Percentiles rank a stretch among this genome's conserved stretches.
phyloP scores from a whole-genome alignment of 192 early-diverging fungal species.

The Rhizoclosmatium globosum region DNA sequence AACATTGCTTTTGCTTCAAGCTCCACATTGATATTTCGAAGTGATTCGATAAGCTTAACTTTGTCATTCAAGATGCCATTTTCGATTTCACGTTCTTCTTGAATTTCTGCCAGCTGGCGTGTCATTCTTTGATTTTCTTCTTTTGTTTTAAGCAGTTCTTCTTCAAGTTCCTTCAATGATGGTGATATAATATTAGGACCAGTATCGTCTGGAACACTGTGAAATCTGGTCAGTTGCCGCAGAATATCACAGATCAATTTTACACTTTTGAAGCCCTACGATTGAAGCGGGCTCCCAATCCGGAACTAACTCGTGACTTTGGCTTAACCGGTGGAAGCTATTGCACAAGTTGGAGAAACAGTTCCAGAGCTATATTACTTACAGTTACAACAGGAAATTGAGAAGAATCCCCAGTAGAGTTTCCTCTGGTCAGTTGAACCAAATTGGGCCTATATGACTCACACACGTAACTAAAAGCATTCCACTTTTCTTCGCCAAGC shows the following conservation, averaged over 20 bases:
- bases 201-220: neutral
- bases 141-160: neutral
- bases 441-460: constrained; percentile 3
- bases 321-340: neutral
- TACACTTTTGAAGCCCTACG: constrained; percentile 19
- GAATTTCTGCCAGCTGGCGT: constrained; percentile 19
- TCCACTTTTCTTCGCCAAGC: constrained; percentile 8
- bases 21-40: neutral
- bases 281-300: constrained; percentile 9
- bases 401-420: neutral
- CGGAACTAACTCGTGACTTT: neutral
- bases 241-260: neutral
- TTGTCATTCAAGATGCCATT: constrained; percentile 28
- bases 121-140: neutral
- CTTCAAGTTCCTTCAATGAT: neutral
- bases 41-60: constrained; percentile 13
- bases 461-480: neutral
- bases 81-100: constrained; percentile 5
- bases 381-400: neutral
- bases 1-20: neutral
- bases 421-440: neutral
- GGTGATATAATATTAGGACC: neutral
- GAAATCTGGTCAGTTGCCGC: neutral
- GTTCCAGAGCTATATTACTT: neutral
- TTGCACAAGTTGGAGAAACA: neutral